Percentiles rank a stretch among this genome's conserved stretches.
Evolutionary conservation across 176 grass and related monocot genomes (phyloP).

Genomic region (Saccharum spontaneum): DNA sequence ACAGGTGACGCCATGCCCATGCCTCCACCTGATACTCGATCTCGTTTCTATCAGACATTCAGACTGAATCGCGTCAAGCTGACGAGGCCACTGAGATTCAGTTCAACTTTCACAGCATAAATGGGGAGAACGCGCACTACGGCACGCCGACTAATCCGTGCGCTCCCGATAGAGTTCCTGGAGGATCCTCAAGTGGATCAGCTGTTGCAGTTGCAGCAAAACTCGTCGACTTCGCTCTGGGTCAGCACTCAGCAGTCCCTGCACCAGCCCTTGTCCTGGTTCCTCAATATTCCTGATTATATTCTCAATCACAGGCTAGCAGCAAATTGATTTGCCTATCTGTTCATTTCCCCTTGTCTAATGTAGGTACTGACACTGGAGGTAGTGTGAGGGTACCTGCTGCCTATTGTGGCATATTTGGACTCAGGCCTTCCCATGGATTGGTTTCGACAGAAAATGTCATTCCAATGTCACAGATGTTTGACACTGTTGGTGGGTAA

Average conservation of each 20-base stretch:
- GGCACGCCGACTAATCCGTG: conserved; percentile 86
- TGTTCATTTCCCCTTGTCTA: conserved; percentile 1
- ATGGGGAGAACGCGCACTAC: conserved; percentile 89
- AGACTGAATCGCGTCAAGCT: not conserved
- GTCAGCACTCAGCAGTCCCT: conserved; percentile 43
- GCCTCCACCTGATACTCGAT: not conserved
- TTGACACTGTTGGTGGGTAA: conserved; percentile 79
- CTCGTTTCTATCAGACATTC: not conserved
- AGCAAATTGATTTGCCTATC: not conserved
- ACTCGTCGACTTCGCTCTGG: conserved; percentile 73
- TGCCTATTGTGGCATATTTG: conserved; percentile 85
- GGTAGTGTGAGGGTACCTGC: conserved; percentile 90
- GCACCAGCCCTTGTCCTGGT: not conserved
- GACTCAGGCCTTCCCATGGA: conserved; percentile 82
- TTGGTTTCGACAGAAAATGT: conserved; percentile 46
- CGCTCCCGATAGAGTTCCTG: conserved; percentile 64
- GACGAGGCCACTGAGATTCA: not conserved
- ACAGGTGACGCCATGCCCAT: conserved; percentile 27
- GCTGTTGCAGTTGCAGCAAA: conserved; percentile 73
- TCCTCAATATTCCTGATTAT: not conserved
- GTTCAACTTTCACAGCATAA: conserved; percentile 45
- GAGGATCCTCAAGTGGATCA: conserved; percentile 91
- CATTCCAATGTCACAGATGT: conserved; percentile 78
- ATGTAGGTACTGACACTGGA: conserved; percentile 78
- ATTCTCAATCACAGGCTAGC: not conserved